A percentile compares a stretch with the other conserved stretches of the same genome.
Conservation (phyloP, 2,329 filamentous ascomycete species). For the Aspergillus hortae region DNA sequence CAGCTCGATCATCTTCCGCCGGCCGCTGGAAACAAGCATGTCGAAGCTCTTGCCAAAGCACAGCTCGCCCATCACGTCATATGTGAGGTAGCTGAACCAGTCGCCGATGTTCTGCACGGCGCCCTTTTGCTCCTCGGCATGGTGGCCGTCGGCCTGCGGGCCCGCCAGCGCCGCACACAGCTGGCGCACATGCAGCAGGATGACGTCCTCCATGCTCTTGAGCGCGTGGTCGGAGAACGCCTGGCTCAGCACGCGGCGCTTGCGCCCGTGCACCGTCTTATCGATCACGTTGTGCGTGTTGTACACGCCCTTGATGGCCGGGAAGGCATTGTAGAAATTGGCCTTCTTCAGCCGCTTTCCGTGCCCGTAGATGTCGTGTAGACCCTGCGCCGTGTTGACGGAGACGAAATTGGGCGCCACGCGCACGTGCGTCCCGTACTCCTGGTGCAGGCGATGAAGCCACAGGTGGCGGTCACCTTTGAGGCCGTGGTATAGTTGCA, state of each 20-base stretch:
- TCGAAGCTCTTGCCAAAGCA: constrained; percentile 52
- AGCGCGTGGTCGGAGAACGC: constrained; percentile 66
- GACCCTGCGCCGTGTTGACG: constrained; percentile 67
- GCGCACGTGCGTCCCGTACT: constrained; percentile 68
- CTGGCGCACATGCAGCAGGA: constrained; percentile 62
- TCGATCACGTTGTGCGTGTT: constrained; percentile 72
- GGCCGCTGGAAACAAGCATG: constrained; percentile 43
- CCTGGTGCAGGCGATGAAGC: constrained; percentile 66
- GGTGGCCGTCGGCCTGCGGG: constrained; percentile 13
- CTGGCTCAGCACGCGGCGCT: constrained; percentile 67
- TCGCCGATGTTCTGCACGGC: constrained; percentile 33
- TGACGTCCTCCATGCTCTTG: constrained; percentile 65
- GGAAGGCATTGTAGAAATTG: constrained; percentile 70
- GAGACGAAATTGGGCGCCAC: constrained; percentile 74
- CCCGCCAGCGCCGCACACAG: constrained; percentile 50
- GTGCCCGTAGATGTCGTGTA: constrained; percentile 40
- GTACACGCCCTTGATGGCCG: constrained; percentile 59
- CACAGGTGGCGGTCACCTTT: constrained; percentile 71
- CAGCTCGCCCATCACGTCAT: constrained; percentile 51
- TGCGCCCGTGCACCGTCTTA: constrained; percentile 65
- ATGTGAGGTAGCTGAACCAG: constrained; percentile 45
- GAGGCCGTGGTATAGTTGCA: constrained; percentile 70
- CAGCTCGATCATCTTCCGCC: constrained; percentile 63
- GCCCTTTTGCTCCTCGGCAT: constrained; percentile 16
- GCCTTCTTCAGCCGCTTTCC: constrained; percentile 53